Conservation (phyloP, 2,329 filamentous ascomycete species). For the Hypoxylon sp. region DNA sequence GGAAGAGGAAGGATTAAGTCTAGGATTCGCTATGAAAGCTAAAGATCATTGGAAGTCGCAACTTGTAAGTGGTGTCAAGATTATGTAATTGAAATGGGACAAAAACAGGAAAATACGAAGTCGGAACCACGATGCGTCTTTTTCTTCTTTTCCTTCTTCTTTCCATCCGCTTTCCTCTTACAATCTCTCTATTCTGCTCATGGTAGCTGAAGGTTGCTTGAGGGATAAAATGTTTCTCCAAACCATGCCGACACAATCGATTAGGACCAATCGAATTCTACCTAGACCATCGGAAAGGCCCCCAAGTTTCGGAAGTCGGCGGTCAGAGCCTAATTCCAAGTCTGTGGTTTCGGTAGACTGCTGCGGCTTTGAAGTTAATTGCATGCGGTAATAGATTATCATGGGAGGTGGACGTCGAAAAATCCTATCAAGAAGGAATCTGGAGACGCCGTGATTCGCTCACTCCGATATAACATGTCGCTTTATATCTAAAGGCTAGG, state of each 20-base stretch:
- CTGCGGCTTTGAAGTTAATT: neutral
- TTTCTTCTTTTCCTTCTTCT: neutral
- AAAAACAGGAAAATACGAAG: slow-evolving; percentile 8
- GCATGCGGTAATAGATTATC: slow-evolving; percentile 20
- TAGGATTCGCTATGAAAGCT: neutral
- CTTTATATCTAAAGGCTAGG: slow-evolving; percentile 21
- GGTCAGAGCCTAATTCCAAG: slow-evolving; percentile 31
- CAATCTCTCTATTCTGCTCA: slow-evolving; percentile 9
- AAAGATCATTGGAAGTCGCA: slow-evolving; percentile 6
- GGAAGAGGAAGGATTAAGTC: neutral
- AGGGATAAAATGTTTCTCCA: slow-evolving; percentile 27
- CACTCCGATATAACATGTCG: slow-evolving; percentile 14
- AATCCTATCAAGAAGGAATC: slow-evolving; percentile 16
- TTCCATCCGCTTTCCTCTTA: slow-evolving; percentile 12
- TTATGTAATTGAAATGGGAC: slow-evolving; percentile 24
- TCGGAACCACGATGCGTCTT: slow-evolving; percentile 10
- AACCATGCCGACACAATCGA: slow-evolving; percentile 1
- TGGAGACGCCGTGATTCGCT: slow-evolving; percentile 42
- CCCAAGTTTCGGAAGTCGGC: slow-evolving; percentile 16
- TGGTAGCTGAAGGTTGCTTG: slow-evolving; percentile 18
- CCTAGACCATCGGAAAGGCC: slow-evolving; percentile 13
- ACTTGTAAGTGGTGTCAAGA: slow-evolving; percentile 16
- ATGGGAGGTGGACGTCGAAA: neutral
- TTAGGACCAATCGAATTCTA: slow-evolving; percentile 13
- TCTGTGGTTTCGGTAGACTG: slow-evolving; percentile 27